Conservation (phyloP, 257 asterid species). For the Voacanga thouarsii region DNA sequence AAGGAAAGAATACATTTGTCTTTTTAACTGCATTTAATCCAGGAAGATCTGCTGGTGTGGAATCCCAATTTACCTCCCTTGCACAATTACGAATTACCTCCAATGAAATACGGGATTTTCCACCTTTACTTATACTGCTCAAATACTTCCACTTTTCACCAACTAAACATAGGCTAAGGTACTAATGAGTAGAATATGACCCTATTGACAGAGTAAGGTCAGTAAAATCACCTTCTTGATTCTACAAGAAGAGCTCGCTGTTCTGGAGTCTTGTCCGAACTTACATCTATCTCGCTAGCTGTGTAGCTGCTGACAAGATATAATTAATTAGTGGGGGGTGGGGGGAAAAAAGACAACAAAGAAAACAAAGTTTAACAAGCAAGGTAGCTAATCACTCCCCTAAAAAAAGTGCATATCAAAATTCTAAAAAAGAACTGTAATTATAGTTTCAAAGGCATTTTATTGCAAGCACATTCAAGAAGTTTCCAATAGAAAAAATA, state of each 20-base stretch:
- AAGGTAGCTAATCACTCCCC: constrained; percentile 3
- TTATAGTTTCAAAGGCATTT: background rate
- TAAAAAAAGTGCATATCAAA: background rate
- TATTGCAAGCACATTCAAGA: background rate
- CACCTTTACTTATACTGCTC: too few species aligned
- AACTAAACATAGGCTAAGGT: background rate
- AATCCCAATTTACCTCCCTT: too few species aligned
- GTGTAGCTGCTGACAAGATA: constrained; percentile 50
- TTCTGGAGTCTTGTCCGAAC: constrained; percentile 45
- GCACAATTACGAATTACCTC: too few species aligned
- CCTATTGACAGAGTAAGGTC: background rate
- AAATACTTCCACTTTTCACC: too few species aligned
- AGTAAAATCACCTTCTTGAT: constrained; percentile 61
- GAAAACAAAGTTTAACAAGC: constrained; percentile 8
- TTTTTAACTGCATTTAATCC: too few species aligned
- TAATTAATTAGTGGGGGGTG: background rate
- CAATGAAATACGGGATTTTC: too few species aligned
- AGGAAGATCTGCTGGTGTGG: too few species aligned
- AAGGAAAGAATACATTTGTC: too few species aligned
- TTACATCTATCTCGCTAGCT: constrained; percentile 50
- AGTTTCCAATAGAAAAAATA: background rate
- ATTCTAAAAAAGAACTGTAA: background rate
- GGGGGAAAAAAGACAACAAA: constrained; percentile 8
- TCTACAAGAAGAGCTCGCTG: constrained; percentile 65
- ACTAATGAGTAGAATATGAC: background rate